These are phyloP conservation scores for Colletotrichum sp. DNA, from an alignment of 2,329 filamentous ascomycete species.

Conservation along the genomic window DNA sequence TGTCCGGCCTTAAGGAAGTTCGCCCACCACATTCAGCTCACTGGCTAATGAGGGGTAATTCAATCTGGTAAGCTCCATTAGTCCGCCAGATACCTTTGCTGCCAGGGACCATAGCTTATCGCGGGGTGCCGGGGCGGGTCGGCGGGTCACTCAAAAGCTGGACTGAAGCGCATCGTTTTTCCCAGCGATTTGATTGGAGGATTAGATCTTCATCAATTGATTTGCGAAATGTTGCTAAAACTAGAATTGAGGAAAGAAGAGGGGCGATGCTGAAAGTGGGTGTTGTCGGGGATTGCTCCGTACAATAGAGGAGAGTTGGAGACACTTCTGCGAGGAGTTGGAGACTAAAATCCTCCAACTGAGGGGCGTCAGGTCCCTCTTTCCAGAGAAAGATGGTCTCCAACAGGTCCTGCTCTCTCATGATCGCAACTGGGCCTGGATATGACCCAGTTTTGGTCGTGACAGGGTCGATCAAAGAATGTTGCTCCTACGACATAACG, in stretches of 20 bases:
- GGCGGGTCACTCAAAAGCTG: not conserved
- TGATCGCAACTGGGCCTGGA: not conserved
- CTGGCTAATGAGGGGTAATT: not conserved
- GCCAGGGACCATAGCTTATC: not conserved
- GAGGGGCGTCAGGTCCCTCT: not conserved
- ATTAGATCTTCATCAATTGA: not conserved
- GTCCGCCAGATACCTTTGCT: not conserved
- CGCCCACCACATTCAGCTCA: not conserved
- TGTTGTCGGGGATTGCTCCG: not conserved
- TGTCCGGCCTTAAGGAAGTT: not conserved
- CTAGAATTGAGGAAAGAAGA: not conserved
- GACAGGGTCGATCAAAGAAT: not conserved
- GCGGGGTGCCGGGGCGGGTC: not conserved
- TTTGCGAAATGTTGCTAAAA: not conserved
- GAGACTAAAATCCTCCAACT: not conserved
- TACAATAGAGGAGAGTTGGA: not conserved
- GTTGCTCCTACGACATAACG: not conserved
- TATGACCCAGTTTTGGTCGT: not conserved
- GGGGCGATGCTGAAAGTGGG: not conserved
- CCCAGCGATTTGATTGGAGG: not conserved
- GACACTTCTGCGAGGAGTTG: not conserved
- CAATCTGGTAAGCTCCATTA: not conserved
- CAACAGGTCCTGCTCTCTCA: not conserved
- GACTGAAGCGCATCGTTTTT: no score
- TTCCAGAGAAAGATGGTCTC: not conserved